These are phyloP conservation scores for Aurantiochytrium sp. DNA, from an alignment of 108 stramenopile genomes.

Conservation along the genomic window DNA sequence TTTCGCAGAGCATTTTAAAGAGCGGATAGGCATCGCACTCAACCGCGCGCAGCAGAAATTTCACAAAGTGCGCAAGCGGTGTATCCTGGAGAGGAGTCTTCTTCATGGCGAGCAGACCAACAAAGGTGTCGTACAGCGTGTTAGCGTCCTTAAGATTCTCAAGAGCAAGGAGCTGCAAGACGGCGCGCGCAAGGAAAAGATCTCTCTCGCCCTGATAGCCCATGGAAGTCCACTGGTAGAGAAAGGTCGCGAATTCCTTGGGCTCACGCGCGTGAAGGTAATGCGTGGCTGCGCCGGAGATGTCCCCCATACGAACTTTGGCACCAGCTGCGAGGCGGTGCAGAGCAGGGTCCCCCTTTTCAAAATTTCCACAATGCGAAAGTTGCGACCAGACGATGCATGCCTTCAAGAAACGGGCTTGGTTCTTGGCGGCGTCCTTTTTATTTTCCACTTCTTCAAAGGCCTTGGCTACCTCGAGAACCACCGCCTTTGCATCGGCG, in stretches of 20 bases:
- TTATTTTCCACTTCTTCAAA: background rate
- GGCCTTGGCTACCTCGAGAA: background rate
- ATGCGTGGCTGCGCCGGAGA: background rate
- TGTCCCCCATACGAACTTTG: background rate
- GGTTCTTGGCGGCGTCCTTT: background rate
- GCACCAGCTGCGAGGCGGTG: background rate
- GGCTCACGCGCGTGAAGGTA: background rate
- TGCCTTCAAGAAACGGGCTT: background rate
- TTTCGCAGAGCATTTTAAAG: slow-evolving; percentile 18
- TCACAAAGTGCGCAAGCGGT: background rate
- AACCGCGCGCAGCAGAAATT: background rate
- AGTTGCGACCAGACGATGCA: background rate
- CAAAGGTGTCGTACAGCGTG: background rate
- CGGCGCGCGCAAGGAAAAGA: background rate
- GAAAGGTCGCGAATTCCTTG: slow-evolving; percentile 15
- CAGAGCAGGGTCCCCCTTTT: background rate
- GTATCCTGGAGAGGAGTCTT: background rate
- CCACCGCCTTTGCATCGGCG: background rate
- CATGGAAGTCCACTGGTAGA: background rate
- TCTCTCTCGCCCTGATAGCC: background rate
- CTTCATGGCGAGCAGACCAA: background rate
- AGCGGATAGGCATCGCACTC: slow-evolving; percentile 9
- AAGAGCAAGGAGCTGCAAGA: background rate
- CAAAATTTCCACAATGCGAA: background rate
- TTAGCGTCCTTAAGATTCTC: slow-evolving; percentile 5